Conservation (phyloP, 2,329 filamentous ascomycete genomes). For the Xylariomycetidae sp. region DNA sequence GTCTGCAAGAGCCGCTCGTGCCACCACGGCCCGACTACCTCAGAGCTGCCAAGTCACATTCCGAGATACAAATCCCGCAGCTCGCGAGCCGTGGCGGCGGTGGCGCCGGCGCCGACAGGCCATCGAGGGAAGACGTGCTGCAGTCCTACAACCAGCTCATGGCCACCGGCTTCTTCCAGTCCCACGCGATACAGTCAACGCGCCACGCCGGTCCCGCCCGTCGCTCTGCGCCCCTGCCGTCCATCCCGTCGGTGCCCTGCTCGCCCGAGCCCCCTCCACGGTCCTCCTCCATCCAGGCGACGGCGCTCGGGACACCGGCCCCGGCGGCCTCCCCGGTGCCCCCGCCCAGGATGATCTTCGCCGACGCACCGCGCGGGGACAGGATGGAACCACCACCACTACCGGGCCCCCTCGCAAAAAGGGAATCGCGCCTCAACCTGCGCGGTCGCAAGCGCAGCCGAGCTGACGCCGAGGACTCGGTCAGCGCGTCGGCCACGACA, state of each 20-base stretch:
- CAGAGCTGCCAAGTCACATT: conserved; percentile 18
- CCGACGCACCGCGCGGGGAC: neutral
- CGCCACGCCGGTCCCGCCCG: conserved; percentile 33
- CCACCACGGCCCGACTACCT: conserved; percentile 13
- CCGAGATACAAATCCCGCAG: conserved; percentile 20
- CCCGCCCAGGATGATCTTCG: conserved; percentile 2
- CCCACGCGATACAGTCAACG: conserved; percentile 54
- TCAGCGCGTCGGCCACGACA: conserved; percentile 18
- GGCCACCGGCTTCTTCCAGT: conserved; percentile 53
- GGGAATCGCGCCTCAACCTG: conserved; percentile 16
- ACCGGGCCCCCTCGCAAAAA: conserved; percentile 1
- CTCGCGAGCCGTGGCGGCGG: conserved; percentile 8
- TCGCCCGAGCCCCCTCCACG: conserved; percentile 15
- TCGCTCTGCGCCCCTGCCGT: conserved; percentile 7
- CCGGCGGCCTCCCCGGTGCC: conserved; percentile 4
- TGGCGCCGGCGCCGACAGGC: conserved; percentile 17
- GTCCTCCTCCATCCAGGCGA: conserved; percentile 13
- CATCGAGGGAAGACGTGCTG: conserved; percentile 46
- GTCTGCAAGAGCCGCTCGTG: conserved; percentile 22
- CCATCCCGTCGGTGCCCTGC: conserved; percentile 13
- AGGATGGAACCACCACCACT: neutral
- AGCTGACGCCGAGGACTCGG: conserved; percentile 30
- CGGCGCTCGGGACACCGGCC: no score
- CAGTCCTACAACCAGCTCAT: conserved; percentile 54
- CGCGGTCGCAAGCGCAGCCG: conserved; percentile 49